These are phyloP conservation scores for Lenwebbia sp. DNA, from an alignment of 345 rosid species.

Conservation along the genomic window DNA sequence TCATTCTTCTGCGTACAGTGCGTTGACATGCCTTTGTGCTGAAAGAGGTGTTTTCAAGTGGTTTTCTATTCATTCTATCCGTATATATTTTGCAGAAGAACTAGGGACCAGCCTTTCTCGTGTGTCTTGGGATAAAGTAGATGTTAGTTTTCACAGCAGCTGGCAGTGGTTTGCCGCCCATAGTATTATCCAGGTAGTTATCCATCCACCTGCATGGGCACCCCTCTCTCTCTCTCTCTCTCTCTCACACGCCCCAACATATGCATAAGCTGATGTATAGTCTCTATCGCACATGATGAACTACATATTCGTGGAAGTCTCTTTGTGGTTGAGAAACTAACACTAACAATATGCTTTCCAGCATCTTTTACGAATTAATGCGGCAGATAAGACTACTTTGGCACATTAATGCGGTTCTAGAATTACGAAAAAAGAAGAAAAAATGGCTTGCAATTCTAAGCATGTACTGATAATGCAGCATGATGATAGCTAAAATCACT, in stretches of 20 bases:
- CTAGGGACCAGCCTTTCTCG: constrained; percentile 68
- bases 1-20: background rate
- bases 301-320: background rate
- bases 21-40: background rate
- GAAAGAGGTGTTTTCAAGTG: background rate
- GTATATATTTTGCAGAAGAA: constrained; percentile 46
- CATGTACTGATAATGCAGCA: background rate
- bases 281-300: background rate
- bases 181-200: constrained; percentile 82
- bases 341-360: background rate
- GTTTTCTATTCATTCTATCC: background rate
- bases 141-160: constrained; percentile 83
- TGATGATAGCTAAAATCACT: background rate
- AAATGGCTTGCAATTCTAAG: background rate
- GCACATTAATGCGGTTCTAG: background rate
- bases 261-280: background rate
- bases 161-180: constrained; percentile 88
- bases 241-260: background rate
- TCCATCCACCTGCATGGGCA: background rate
- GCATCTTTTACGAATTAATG: background rate
- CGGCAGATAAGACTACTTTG: background rate
- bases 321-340: background rate
- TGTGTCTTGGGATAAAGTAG: constrained; percentile 93
- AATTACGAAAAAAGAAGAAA: background rate
- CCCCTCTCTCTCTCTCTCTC: background rate